phyloP scores from a whole-genome alignment of 768 basidiomycete genomes.

The Mycena sanguinolenta region DNA sequence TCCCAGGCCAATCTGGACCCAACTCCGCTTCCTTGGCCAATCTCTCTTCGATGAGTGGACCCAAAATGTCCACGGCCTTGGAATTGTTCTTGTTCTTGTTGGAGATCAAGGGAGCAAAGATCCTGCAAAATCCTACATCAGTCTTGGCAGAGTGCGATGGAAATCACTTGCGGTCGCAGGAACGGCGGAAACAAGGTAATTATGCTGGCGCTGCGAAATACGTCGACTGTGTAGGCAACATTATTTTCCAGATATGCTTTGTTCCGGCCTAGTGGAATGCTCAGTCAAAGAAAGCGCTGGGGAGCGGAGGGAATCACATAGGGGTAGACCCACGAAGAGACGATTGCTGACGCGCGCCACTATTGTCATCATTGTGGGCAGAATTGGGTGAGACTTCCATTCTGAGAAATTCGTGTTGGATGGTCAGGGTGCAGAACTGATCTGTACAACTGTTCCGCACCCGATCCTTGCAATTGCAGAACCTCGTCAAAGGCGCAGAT shows the following conservation, averaged over 20 bases:
- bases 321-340: conserved; percentile 43
- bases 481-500: conserved; percentile 30
- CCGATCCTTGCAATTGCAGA: conserved; percentile 2
- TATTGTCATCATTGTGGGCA: conserved; percentile 35
- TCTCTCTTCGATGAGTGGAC: conserved; percentile 15
- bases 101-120: conserved; percentile 22
- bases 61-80: neutral
- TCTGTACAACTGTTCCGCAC: neutral
- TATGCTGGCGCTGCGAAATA: neutral
- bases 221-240: conserved; percentile 24
- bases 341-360: conserved; percentile 43
- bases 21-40: conserved; percentile 21
- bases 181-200: conserved; percentile 10
- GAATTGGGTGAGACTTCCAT: conserved; percentile 33
- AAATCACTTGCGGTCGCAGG: conserved; percentile 23
- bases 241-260: conserved; percentile 28
- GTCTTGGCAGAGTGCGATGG: no score
- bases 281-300: no score
- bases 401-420: no score
- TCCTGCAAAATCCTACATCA: neutral
- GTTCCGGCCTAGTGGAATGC: conserved; percentile 26
- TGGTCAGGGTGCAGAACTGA: no score
- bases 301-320: conserved; percentile 39
- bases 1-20: conserved; percentile 23
- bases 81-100: conserved; percentile 1